Base-by-base conservation (phyloP, 768 basidiomycete genomes). In the Tylopilus plumbeoviolaceoides region DNA sequence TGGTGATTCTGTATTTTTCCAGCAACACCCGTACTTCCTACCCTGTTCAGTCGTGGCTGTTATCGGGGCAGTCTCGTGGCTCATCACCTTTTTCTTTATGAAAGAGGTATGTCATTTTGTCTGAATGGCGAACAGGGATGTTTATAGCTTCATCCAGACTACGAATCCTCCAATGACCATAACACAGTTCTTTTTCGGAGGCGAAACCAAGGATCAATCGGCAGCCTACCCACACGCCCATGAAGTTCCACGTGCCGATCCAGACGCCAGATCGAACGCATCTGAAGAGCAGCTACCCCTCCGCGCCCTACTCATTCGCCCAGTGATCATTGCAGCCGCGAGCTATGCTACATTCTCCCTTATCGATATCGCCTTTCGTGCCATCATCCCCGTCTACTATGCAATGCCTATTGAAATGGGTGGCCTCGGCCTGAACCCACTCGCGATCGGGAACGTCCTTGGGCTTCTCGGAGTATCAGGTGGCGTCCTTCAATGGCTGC, bases 1-100 rank as follows among this genome's bases (percentile, higher is more conserved):
- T 54, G 84, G 83, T 43, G 52, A 70, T 35, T 74, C 72, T 5
- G 57, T 58, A 75, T 33, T 33, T 33, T 33, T 33, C 33, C 11
- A 33, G 33, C 14, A 9, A 47, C 84, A 84, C 65, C 87, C 89
- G 0, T 90, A 91, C 67, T 86, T 88, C 64, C 73, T 89, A 17
- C 80, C 87, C 0, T 88, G 87, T 58, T 75, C 82, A 12, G 77
- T 86, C 17, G 73, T 83, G 5, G 83, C 82, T 1, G 77, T 75
- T 1, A 75, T 83, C 59, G 72, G 82, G 1, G 65, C 70, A 9
- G 8, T 82, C 12, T 78, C 77, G 8, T 81, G 77, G 75, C 33
- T 81, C 12, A 63, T 83, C 14, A 72, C 78, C 0, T 66, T 75
- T 39, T 33, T 81, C 7, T 83, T 75, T 62, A 66, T 89, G 40